Percentiles rank a stretch among this genome's conserved stretches.
Conservation (phyloP, 768 basidiomycete genomes). For the Phlegmacium glaucopus region DNA sequence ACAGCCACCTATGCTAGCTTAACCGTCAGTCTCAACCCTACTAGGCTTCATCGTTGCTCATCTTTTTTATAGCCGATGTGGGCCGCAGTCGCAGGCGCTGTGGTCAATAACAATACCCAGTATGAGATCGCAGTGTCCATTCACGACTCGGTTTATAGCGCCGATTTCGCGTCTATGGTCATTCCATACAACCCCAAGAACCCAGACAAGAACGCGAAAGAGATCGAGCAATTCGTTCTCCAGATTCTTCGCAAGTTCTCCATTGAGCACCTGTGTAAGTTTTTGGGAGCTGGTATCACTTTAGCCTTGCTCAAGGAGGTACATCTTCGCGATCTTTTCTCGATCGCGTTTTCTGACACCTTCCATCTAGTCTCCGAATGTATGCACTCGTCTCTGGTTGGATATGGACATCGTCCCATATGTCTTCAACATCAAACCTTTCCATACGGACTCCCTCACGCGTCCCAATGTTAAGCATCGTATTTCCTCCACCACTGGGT, state of each 20-base stretch:
- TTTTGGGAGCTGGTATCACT: slow-evolving; percentile 81
- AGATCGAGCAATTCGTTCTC: slow-evolving; percentile 63
- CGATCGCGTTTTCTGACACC: slow-evolving; percentile 14
- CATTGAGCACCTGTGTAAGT: slow-evolving; percentile 78
- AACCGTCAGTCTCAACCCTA: slow-evolving; percentile 45
- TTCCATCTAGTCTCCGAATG: slow-evolving; percentile 57
- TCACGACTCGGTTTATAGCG: slow-evolving; percentile 83
- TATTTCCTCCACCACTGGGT: slow-evolving; percentile 76
- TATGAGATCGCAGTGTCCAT: slow-evolving; percentile 76
- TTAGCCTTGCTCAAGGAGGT: slow-evolving; percentile 69
- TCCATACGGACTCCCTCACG: slow-evolving; percentile 76
- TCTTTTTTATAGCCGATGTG: slow-evolving; percentile 69
- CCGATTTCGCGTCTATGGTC: slow-evolving; percentile 64
- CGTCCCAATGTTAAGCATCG: slow-evolving; percentile 81
- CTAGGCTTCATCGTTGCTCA: slow-evolving; percentile 10
- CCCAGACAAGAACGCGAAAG: slow-evolving; percentile 51
- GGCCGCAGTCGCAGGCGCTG: slow-evolving; percentile 71
- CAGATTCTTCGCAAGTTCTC: slow-evolving; percentile 70
- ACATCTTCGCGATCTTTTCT: slow-evolving; percentile 12
- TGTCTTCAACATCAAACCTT: slow-evolving; percentile 83
- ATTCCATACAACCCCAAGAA: slow-evolving; percentile 51
- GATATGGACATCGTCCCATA: slow-evolving; percentile 81
- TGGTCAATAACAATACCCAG: slow-evolving; percentile 54
- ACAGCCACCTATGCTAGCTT: slow-evolving; percentile 56
- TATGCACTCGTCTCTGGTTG: slow-evolving; percentile 84